Percentiles rank a stretch among this genome's conserved stretches.
These are phyloP conservation scores for Flaveria linearis DNA, from an alignment of 129 eudicot genomes.

Conservation along the genomic window DNA sequence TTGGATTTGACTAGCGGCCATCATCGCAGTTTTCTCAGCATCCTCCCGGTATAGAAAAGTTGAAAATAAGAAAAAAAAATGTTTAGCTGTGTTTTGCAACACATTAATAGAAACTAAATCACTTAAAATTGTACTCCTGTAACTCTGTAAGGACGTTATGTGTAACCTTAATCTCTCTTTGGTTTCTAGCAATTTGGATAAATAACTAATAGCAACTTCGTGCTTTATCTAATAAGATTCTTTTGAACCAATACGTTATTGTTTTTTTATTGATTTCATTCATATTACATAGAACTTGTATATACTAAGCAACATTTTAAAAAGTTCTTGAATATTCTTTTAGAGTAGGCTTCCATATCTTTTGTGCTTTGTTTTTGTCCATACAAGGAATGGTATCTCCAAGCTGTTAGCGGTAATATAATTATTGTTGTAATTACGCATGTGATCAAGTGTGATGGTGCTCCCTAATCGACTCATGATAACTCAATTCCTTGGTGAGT, in stretches of 20 bases:
- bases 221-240: neutral
- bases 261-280: neutral
- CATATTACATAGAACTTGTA: constrained; percentile 25
- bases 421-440: constrained; percentile 27
- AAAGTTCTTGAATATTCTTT: constrained; percentile 47
- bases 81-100: neutral
- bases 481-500: neutral
- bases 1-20: constrained; percentile 57
- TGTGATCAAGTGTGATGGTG: neutral
- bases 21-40: constrained; percentile 18
- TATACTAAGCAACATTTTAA: constrained; percentile 52
- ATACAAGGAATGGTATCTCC: constrained; percentile 40
- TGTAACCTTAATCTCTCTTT: neutral
- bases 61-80: neutral
- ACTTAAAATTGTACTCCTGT: constrained; percentile 5
- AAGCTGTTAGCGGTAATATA: constrained; percentile 36
- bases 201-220: neutral
- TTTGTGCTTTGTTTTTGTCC: constrained; percentile 43
- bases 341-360: constrained; percentile 46
- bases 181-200: neutral
- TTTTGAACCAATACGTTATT: neutral
- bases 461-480: neutral
- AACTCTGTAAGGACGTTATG: constrained; percentile 3
- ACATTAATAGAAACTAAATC: neutral
- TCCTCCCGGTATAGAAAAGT: neutral